These are phyloP conservation scores for Ilyonectria mors-panacis DNA, from an alignment of 2,329 filamentous ascomycete species.

Conservation along the genomic window DNA sequence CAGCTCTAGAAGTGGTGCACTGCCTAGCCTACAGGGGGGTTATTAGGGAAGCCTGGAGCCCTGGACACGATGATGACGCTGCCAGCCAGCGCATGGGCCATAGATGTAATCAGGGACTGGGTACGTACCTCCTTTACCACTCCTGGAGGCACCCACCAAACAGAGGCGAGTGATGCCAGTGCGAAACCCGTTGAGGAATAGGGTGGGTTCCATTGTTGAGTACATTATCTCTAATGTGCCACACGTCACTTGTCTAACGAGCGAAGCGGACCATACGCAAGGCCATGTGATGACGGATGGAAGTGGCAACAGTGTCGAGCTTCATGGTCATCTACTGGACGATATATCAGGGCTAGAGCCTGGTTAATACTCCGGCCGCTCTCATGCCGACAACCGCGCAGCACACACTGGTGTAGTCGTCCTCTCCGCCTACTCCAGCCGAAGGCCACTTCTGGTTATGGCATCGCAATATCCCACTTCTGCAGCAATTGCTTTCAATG, in stretches of 20 bases:
- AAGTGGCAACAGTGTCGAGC: neutral
- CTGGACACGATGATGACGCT: slow-evolving; percentile 27
- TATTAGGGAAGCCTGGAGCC: slow-evolving; percentile 2
- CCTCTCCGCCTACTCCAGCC: neutral
- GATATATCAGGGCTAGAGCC: neutral
- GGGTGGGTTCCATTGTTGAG: neutral
- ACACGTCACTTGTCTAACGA: neutral
- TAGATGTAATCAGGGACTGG: neutral
- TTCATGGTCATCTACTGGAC: neutral
- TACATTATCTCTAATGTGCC: neutral
- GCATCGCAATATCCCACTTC: neutral
- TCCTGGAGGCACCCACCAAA: neutral
- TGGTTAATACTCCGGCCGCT: neutral
- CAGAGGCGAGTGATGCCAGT: neutral
- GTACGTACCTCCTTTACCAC: neutral
- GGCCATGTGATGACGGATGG: neutral
- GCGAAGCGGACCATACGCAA: neutral
- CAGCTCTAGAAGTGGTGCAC: slow-evolving; percentile 24
- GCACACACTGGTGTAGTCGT: neutral
- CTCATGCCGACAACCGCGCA: neutral
- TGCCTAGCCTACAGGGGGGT: neutral
- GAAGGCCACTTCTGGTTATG: neutral
- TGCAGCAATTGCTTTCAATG: neutral
- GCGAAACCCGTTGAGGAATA: neutral
- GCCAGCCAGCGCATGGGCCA: slow-evolving; percentile 16